Conservation (phyloP, 306 rosid genomes). For the Pyrus bretschneideri region DNA sequence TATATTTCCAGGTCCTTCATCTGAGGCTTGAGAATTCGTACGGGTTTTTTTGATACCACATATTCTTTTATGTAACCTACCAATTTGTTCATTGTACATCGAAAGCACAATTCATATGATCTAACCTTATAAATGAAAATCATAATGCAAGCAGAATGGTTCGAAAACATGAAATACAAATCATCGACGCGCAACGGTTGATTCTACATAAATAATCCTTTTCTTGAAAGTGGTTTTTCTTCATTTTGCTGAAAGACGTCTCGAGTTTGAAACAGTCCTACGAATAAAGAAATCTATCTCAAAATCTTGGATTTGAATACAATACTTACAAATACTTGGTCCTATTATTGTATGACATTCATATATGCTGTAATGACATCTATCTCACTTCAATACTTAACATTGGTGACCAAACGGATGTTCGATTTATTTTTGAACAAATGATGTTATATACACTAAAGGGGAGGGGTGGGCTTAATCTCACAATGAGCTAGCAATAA, state of each 20-base stretch:
- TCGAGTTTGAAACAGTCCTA: neutral
- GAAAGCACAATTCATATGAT: neutral
- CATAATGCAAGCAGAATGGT: neutral
- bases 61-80: neutral
- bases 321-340: too few relatives aligned
- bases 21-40: neutral
- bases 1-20: neutral
- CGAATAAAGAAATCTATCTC: too few relatives aligned
- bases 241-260: neutral
- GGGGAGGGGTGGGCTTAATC: too few relatives aligned
- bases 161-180: neutral
- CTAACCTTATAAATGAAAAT: neutral
- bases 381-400: too few relatives aligned
- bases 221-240: too few relatives aligned
- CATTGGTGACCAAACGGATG: too few relatives aligned
- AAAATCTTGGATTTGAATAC: neutral
- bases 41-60: neutral
- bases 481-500: fast-evolving
- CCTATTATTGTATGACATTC: fast-evolving
- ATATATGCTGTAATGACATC: too few relatives aligned
- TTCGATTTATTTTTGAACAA: too few relatives aligned
- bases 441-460: too few relatives aligned
- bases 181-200: neutral
- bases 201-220: too few relatives aligned
- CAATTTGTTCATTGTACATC: neutral